Evolutionary conservation across 208 protist species (phyloP), one percentile per base, ranked within the genome.

Genomic region (Balamuthia mandrillaris): DNA sequence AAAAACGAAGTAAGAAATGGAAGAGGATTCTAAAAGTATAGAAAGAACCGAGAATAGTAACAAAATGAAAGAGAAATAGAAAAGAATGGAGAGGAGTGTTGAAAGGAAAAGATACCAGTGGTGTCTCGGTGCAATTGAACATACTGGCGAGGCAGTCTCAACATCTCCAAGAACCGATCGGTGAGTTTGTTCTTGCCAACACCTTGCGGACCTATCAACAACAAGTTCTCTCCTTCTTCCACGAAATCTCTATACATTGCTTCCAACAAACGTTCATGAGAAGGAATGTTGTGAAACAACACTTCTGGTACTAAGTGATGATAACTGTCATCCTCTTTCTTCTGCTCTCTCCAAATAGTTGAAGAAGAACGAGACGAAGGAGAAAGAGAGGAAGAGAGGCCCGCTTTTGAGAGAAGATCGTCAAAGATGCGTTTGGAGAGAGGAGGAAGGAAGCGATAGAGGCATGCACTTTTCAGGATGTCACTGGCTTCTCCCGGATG

Each of bases 151-250:
- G 94, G 93, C 21, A 93, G 75, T 35, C 86, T 75, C 16, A 97
- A 87, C 2, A 95, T 92, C 12, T 94, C 81, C 4, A 98, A 89
- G 58, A 97, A 95, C n/a, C 92, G 86, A 84, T 98, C 96, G 41
- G 95, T 84, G 56, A 98, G 91, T 87, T 97, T 97, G 91, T 98
- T 98, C 91, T 98, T 98, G 41, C 96, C 96, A 31, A 97, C 95
- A 29, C 96, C 93, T 68, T 98, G 96, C 75, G 95, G 96, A 51
- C 96, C 96, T 37, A 98, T 96, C 41, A 98, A 91, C 16, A 98
- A 92, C 29, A 97, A 89, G 66, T 94, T 95, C 35, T 90, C 84
- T 5, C 91, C 88, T 9, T 85, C 88, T 9, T 85, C 51, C 10
- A 18, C 3, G 45, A 52, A 84, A 29, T 75, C 54, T 39, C 72